phyloP scores from a whole-genome alignment of 345 rosid species.

The Psidium friedrichsthalianum region DNA sequence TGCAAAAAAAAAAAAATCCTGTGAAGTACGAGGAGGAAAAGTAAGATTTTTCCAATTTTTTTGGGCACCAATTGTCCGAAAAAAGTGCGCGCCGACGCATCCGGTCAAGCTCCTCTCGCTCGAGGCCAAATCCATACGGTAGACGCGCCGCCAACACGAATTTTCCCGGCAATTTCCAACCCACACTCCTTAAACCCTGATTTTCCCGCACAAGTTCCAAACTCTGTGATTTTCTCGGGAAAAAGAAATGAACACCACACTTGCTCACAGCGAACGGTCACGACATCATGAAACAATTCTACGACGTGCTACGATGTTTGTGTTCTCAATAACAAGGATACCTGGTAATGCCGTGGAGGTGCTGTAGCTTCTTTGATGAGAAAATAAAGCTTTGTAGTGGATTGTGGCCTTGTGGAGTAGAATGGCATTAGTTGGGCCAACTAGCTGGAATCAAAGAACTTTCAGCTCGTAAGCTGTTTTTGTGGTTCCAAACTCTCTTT shows the following conservation, averaged over 20 bases:
- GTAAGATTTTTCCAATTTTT: not conserved
- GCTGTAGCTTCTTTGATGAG: not conserved
- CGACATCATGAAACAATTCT: not conserved
- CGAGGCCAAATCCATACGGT: no score
- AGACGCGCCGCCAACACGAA: not conserved
- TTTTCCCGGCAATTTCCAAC: not conserved
- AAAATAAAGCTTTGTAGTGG: not conserved
- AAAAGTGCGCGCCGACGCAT: no score
- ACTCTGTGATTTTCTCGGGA: not conserved
- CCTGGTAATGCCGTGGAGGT: not conserved
- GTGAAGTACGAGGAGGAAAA: not conserved
- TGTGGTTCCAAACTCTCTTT: not conserved
- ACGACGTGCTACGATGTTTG: not conserved
- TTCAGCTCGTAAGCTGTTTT: not conserved
- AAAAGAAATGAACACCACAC: not conserved
- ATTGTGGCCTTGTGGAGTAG: no score
- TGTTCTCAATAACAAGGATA: not conserved
- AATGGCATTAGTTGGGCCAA: no score
- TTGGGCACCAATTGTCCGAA: not conserved
- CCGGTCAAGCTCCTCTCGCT: not conserved
- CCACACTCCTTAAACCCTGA: no score
- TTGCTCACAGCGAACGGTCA: not conserved
- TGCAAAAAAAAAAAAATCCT: not conserved
- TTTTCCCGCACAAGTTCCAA: not conserved
- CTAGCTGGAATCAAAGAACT: not conserved